A percentile compares a stretch with the other conserved stretches of the same genome.
Evolutionary conservation across 139 green algal species (phyloP).

Genomic region (Marvania coccoides): DNA sequence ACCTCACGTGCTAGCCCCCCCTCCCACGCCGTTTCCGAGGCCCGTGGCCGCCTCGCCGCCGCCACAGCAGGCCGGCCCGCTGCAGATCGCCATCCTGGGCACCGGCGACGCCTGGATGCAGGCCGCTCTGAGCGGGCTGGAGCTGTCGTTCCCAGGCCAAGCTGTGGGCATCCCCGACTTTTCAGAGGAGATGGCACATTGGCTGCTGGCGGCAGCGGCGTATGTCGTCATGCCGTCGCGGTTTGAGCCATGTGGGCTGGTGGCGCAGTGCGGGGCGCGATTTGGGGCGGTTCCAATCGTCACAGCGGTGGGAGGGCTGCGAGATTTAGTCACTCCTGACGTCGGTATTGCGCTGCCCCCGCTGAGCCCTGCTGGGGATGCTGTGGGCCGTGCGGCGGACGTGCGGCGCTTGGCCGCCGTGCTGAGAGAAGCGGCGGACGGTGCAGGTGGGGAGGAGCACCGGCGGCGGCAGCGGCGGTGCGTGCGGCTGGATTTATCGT

Average conservation of each 20-base stretch:
- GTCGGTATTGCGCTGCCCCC: conserved; percentile 2
- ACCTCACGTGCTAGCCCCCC: conserved; percentile 36
- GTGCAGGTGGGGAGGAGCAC: conserved; percentile 29
- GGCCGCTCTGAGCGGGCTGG: conserved; percentile 39
- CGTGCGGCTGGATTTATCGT: conserved; percentile 68
- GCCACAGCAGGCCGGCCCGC: too few relatives aligned
- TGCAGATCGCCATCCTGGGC: conserved; percentile 45
- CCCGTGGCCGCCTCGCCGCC: not conserved
- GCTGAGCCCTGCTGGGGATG: conserved; percentile 3
- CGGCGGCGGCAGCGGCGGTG: conserved; percentile 17
- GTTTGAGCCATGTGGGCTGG: conserved; percentile 81
- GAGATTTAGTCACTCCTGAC: conserved; percentile 45
- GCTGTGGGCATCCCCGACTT: conserved; percentile 52
- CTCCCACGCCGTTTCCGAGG: not conserved
- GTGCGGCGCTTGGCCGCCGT: conserved; percentile 23
- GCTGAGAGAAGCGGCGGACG: conserved; percentile 11
- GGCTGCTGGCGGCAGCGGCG: conserved; percentile 65
- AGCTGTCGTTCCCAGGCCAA: conserved; percentile 37
- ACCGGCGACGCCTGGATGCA: conserved; percentile 55
- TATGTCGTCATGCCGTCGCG: conserved; percentile 70
- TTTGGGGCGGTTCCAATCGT: conserved; percentile 76
- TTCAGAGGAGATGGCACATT: conserved; percentile 61
- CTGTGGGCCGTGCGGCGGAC: conserved; percentile 5
- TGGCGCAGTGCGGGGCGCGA: conserved; percentile 56
- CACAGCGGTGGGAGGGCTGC: conserved; percentile 56